Percentiles rank a stretch among this genome's conserved stretches.
phyloP scores from a whole-genome alignment of 306 rosid species.

The Lupinus albus region DNA sequence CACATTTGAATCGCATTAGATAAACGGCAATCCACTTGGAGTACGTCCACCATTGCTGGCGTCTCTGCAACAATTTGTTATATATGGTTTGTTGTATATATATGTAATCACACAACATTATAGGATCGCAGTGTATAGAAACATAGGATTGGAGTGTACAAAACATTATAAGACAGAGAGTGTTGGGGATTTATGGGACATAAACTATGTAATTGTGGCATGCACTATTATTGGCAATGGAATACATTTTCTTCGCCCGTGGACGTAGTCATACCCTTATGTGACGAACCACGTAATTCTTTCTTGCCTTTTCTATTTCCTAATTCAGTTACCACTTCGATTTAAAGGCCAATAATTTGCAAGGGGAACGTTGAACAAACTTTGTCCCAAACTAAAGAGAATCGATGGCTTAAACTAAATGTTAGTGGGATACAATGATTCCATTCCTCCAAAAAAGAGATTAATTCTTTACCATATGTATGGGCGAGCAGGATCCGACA shows the following conservation, averaged over 20 bases:
- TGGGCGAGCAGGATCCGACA: too few species aligned
- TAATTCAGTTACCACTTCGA: neutral
- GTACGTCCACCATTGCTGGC: neutral
- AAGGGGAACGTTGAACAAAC: too few species aligned
- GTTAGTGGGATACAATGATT: too few species aligned
- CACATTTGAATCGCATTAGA: slow-evolving; percentile 47
- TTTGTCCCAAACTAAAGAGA: too few species aligned
- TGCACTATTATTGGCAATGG: neutral
- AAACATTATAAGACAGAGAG: too few species aligned
- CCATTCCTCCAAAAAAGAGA: too few species aligned
- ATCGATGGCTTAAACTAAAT: too few species aligned
- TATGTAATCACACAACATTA: neutral
- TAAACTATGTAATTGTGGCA: slow-evolving; percentile 22
- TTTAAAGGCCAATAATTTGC: too few species aligned
- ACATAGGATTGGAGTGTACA: too few species aligned
- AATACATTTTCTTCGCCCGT: slow-evolving; percentile 37
- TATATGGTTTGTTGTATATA: too few species aligned
- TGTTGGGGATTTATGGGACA: too few species aligned
- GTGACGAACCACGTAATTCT: slow-evolving; percentile 51
- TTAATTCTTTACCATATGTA: too few species aligned
- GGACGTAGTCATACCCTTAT: slow-evolving; percentile 46
- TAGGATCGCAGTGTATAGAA: neutral
- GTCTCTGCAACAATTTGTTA: slow-evolving; percentile 11
- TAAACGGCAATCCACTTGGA: neutral
- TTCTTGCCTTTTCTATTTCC: neutral